Base-by-base conservation (phyloP, 176 grass and related monocot genomes). In the Olyra latifolia region DNA sequence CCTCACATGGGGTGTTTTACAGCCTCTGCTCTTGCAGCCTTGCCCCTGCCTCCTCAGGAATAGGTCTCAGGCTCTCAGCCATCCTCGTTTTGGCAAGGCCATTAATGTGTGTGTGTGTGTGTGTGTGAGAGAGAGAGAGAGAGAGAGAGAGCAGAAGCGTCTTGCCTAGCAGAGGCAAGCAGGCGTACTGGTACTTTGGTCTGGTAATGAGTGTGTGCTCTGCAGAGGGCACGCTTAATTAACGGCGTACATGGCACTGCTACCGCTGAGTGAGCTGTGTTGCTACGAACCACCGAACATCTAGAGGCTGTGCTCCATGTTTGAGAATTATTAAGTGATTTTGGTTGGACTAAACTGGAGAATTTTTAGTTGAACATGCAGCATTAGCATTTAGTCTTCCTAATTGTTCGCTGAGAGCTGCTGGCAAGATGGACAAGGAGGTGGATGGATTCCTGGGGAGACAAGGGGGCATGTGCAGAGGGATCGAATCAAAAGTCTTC, bases 31-130 rank as follows among this genome's bases (percentile, higher is more conserved):
- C 29, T 41, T 57, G 41, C 45, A 35, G 6, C 42, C 67, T 43
- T 3, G 32, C 32, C 32, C 32, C 5, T 35, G 13, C 28, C 43
- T 17, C 23, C 72, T 41, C 7, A 32, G 60, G 74, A 88, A 79
- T 66, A 72, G 86, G 74, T 72, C 48, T 71, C 55, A 3, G 10
- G 86, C 67, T 72, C 48, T 71, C 45, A 2, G 6, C 50, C 74
- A 58, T 70, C 53, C 74, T 77, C 15, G 62, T 84, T 84, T 84
- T 65, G 29, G 82, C 54, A 89, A 80, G 46, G 86, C 55, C 86
- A 79, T 74, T 64, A 83, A 50, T 48, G 9, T n/a, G 24, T 8
- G 1, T 20, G 32, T 35, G 32, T 35, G 32, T 6, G 69, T 17
- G 29, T 39, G 4, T 17, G 29, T 6, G n/a, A 7, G 15, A 50